Base-by-base conservation (phyloP, 2,329 filamentous ascomycete genomes). In the Lachnellula occidentalis region DNA sequence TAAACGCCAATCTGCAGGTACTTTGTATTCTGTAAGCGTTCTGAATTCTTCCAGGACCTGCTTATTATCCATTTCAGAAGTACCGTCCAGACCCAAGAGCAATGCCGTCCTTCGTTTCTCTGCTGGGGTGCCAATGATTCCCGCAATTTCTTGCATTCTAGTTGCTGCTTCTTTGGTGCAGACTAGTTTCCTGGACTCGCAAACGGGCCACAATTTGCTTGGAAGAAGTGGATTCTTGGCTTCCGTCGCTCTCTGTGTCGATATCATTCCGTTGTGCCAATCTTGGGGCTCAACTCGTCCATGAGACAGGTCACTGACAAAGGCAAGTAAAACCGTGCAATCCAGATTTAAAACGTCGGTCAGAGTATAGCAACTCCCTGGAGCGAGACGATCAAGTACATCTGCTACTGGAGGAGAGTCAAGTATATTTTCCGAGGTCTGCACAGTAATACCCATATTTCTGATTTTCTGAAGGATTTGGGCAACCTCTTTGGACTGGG, bases 311-410 rank as follows among this genome's bases (percentile, higher is more conserved):
- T 89, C 86, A 3, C 83, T 87, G 2, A 85, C 79, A 17, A 88
- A 73, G 4, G 85, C 85, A 5, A 89, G 76, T 1, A 89, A 75
- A 52, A 88, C 78, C 0, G 86, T 88, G 65, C 78, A 82, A 65
- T 83, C 80, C 51, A 83, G 74, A 61, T 83, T 82, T 17, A 82
- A 63, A 0, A 70, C 73, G 2, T 71, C 58, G 1, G 76, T 72
- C 31, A 77, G 69, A 5, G 61, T 61, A 3, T 69, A 63, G 6
- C 70, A 72, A 7, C 67, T 66, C 57, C 75, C 70, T 34, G 72
- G 63, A 21, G 72, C 66, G 41, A 78, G 71, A 66, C 36, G 53
- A 15, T 54, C 22, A 9, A 67, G 45, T 37, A 63, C 63, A 43
- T 61, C 57, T 41, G 57, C 51, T 12, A 67, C 42, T 5, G 54